Base-by-base conservation (phyloP, 2,329 filamentous ascomycete genomes). In the Aureobasidium sp. region DNA sequence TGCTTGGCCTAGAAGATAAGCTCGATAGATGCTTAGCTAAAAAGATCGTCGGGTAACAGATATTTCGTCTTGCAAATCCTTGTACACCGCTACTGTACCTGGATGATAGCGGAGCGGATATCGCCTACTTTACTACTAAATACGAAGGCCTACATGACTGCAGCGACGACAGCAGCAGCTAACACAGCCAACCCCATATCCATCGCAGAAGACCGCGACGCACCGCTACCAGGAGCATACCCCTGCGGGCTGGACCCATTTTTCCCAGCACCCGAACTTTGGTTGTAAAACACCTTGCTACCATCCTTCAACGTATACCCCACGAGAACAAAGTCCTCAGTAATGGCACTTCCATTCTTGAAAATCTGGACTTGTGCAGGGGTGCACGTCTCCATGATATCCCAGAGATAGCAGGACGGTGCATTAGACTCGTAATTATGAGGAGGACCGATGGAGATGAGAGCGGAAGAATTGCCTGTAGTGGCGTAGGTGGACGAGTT, bases 391-490 rank as follows among this genome's bases (percentile, higher is more conserved):
- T 65, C 61, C 13, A 59, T 39, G 36, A 76, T 62, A 5, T 69
- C 67, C 55, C 76, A 73, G 25, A 79, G 69, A 66, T 82, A 81
- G 64, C 79, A 83, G 32, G 41, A 37, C 2, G 39, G 37, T 3
- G 13, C 41, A 5, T 47, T 11, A 7, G 32, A 27, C 34, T 58
- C 54, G n/a, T 11, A 48, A 2, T 34, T 25, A 5, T 13, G n/a
- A n/a, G 54, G 42, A 11, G 39, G 15, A n/a, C 39, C 42, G 32
- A 47, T 16, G 2, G 54, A 47, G 30, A 44, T n/a, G n/a, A 48
- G 32, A 1, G 44, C 44, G 10, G 41, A 27, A 2, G 42, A 34
- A 25, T 48, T 48, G 30, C 54, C 54, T n/a, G 15, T 36, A 0
- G 54, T 58, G 11, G 54, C 29, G 32, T 48, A 48, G 1, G 32